phyloP scores from a whole-genome alignment of 129 eudicot genomes.

The Flaveria brownii region DNA sequence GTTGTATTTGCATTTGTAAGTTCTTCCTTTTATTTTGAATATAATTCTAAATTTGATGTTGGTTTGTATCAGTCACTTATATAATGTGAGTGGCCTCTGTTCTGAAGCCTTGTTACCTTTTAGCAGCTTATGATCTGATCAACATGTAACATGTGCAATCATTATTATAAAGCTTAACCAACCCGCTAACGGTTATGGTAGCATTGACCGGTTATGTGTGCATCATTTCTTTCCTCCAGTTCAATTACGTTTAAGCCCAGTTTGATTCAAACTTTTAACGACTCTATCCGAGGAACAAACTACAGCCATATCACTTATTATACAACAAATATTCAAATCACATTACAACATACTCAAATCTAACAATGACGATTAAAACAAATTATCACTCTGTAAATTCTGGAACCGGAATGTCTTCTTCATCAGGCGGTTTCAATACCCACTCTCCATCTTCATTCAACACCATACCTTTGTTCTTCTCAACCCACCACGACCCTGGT shows the following conservation, averaged over 20 bases:
- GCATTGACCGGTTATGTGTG: no score
- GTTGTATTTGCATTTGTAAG: constrained; percentile 14
- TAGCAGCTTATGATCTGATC: background rate
- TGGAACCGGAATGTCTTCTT: constrained; percentile 71
- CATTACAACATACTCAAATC: background rate
- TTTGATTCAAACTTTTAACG: no score
- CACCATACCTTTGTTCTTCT: constrained; percentile 86
- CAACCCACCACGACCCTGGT: constrained; percentile 94
- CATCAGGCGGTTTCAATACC: constrained; percentile 55
- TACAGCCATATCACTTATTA: background rate
- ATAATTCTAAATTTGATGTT: constrained; percentile 7
- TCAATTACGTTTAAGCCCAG: no score
- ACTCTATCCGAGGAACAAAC: no score
- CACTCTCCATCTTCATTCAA: constrained; percentile 70
- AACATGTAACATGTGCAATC: background rate
- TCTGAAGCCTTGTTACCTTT: constrained; percentile 3
- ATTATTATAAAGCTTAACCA: background rate
- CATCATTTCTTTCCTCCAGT: no score
- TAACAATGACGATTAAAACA: background rate
- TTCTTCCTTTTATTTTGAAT: background rate
- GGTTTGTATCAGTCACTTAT: constrained; percentile 4
- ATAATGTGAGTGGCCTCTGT: constrained; percentile 3
- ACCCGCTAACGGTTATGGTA: no score
- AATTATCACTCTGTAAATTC: constrained; percentile 14
- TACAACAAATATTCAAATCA: background rate